Conservation (phyloP, 768 basidiomycete species). For the Tylopilus sp. region DNA sequence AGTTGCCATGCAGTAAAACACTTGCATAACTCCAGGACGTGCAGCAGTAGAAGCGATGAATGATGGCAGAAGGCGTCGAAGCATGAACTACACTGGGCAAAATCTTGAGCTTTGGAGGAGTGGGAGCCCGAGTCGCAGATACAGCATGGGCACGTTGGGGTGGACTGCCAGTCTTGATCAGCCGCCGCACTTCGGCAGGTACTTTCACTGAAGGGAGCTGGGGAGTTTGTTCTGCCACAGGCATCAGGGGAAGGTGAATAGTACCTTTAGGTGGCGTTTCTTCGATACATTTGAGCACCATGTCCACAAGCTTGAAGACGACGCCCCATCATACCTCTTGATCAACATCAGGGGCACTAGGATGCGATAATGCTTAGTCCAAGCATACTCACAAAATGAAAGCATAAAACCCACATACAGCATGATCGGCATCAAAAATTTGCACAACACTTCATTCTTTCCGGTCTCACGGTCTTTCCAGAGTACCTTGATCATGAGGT, state of each 20-base stretch:
- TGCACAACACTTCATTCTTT: slow-evolving; percentile 73
- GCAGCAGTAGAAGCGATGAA: slow-evolving; percentile 9
- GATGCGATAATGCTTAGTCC: too few species aligned
- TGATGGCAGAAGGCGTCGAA: slow-evolving; percentile 16
- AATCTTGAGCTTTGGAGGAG: slow-evolving; percentile 57
- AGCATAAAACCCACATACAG: slow-evolving; percentile 49
- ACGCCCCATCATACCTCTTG: slow-evolving; percentile 89
- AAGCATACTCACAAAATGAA: background rate
- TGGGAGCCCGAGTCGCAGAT: slow-evolving; percentile 25
- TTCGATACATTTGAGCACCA: slow-evolving; percentile 76
- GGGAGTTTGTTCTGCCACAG: too few species aligned
- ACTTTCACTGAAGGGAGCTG: slow-evolving; percentile 54
- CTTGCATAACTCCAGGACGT: slow-evolving; percentile 31
- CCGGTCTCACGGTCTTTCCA: slow-evolving; percentile 87
- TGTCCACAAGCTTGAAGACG: slow-evolving; percentile 87
- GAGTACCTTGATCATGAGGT: slow-evolving; percentile 81
- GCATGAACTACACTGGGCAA: slow-evolving; percentile 18
- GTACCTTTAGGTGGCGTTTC: slow-evolving; percentile 85
- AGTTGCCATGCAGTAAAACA: background rate
- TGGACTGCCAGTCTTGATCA: slow-evolving; percentile 35
- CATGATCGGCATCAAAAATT: slow-evolving; percentile 77
- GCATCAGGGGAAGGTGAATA: slow-evolving; percentile 73
- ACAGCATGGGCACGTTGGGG: slow-evolving; percentile 29
- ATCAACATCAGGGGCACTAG: slow-evolving; percentile 71
- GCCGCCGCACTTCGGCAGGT: slow-evolving; percentile 36